Base-by-base conservation (phyloP, 148 eudicot species). In the Salicornia ramosissima region DNA sequence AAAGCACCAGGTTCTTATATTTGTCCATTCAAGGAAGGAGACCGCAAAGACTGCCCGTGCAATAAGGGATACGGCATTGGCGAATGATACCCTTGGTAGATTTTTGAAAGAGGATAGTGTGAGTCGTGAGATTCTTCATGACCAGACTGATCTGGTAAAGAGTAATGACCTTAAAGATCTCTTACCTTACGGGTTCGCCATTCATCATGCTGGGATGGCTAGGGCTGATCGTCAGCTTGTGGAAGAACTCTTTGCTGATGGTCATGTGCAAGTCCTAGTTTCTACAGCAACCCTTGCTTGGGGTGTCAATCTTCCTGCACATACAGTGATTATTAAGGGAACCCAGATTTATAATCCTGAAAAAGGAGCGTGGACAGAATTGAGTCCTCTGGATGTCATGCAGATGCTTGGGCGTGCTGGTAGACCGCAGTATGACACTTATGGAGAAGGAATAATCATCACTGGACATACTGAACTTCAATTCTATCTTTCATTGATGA, bases 401-500 rank as follows among this genome's bases (percentile, higher is more conserved):
- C 94, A 88, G 79, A 88, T 88, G 94, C 77, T 88, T 78, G 90
- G 94, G 71, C 87, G 94, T 76, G 94, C 94, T 70, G 94, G 94
- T 68, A 83, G 94, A 74, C 94, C 94, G 5, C 94, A 88, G 40
- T 86, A 82, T 76, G 94, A 88, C 68, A 84, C 90, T 21, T 81
- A 78, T 40, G 94, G 94, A 52, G 94, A 88, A 81, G 94, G 90
- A 30, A 88, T 88, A 63, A 86, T 88, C 61, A 86, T 88, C 39
- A 88, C 94, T 49, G 88, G 86, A 61, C 86, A 86, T 59, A 83
- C 84, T 70, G 94, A 88, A 69, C 71, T 86, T 68, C 88, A 84
- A 68, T 88, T 86, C 60, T 88, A 88, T 74, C 83, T 88, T 24
- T 88, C 90, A 0, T 74, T 88, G 66, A 88, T 88, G 94, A 88